Conservation (phyloP, 176 grass and related monocot species). For the Musa troglodytarum region DNA sequence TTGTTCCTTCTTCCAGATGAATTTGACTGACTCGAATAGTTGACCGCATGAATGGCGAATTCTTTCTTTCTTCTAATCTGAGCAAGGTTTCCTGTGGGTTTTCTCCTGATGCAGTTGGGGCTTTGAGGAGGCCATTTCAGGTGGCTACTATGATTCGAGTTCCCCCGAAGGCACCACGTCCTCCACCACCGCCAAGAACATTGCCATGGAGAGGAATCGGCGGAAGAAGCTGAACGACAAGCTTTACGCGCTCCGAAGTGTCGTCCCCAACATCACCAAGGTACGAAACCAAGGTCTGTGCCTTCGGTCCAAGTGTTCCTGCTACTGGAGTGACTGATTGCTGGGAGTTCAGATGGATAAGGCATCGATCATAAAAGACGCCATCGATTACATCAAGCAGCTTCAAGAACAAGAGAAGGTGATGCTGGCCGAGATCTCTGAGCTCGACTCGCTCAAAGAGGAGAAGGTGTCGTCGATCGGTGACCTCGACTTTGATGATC, state of each 20-base stretch:
- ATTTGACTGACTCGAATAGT: no score
- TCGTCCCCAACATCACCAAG: constrained; percentile 25
- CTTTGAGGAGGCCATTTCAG: background rate
- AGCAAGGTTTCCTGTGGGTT: background rate
- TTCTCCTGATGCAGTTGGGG: background rate
- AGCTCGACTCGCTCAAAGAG: background rate
- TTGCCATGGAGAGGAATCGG: constrained; percentile 17
- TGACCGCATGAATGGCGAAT: no score
- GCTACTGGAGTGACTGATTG: background rate
- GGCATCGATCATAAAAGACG: constrained; percentile 22
- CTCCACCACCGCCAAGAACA: constrained; percentile 4
- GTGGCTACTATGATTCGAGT: constrained; percentile 17
- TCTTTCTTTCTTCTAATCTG: background rate
- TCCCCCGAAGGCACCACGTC: background rate
- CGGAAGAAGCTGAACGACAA: constrained; percentile 18
- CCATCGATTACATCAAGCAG: constrained; percentile 24
- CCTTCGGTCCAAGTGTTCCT: no score
- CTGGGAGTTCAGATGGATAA: constrained; percentile 19
- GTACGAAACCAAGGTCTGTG: background rate
- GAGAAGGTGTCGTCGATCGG: background rate
- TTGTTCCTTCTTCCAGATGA: background rate
- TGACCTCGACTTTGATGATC: background rate
- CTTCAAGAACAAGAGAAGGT: constrained; percentile 18
- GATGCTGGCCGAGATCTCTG: constrained; percentile 12
- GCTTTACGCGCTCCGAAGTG: constrained; percentile 17